phyloP scores from a whole-genome alignment of 2,329 filamentous ascomycete genomes.

The Neocatenulostroma microsporum region DNA sequence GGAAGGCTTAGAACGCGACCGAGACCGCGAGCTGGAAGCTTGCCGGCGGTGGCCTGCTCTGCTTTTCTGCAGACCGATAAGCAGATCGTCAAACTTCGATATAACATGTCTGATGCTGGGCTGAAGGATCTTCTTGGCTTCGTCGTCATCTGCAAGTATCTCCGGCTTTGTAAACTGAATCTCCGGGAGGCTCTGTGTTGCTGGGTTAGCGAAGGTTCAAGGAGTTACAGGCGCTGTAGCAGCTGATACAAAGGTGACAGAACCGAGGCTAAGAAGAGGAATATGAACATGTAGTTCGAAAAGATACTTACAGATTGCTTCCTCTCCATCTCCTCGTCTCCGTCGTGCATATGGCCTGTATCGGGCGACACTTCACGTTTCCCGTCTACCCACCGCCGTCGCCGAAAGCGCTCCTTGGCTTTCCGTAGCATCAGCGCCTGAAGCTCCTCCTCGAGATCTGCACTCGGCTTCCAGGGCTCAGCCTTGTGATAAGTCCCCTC shows the following conservation, averaged over 20 bases:
- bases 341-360: too few species aligned
- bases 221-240: too few species aligned
- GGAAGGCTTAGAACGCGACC: constrained; percentile 8
- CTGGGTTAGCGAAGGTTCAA: too few species aligned
- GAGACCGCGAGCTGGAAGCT: constrained; percentile 9
- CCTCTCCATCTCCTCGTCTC: too few species aligned
- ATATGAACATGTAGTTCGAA: too few species aligned
- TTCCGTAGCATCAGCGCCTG: constrained; percentile 56
- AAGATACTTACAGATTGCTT: too few species aligned
- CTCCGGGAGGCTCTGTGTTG: too few species aligned
- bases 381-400: constrained; percentile 6
- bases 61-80: constrained; percentile 60
- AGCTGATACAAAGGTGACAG: too few species aligned
- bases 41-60: constrained; percentile 17
- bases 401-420: constrained; percentile 52
- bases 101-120: constrained; percentile 66
- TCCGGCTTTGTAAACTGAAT: too few species aligned
- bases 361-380: too few species aligned
- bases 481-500: constrained; percentile 12
- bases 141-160: constrained; percentile 65
- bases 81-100: constrained; percentile 58
- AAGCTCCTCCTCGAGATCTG: constrained; percentile 61
- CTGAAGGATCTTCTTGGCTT: constrained; percentile 55
- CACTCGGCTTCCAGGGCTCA: constrained; percentile 43
- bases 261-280: too few species aligned